Base-by-base conservation (phyloP, 352 stramenopile species). In the Albugo laibachii region DNA sequence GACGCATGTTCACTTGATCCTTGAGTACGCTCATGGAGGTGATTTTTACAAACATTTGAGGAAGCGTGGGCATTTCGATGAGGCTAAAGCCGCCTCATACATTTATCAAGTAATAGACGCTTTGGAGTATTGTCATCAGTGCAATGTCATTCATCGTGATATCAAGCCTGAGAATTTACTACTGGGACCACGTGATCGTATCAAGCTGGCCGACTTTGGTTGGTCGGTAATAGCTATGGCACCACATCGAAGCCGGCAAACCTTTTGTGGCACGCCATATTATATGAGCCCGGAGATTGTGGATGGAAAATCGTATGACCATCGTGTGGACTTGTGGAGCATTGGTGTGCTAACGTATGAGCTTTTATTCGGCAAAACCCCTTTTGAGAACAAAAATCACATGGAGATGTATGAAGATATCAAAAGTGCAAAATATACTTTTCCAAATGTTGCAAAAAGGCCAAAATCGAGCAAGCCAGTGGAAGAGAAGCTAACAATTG, bases 381-480 rank as follows among this genome's bases (percentile, higher is more conserved):
- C 80, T 21, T 92, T 92, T 61, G 74, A 95, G 58, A 69, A 95
- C 56, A 76, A 96, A 58, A 96, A 96, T 63, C 86, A 96, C 61
- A 79, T 82, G 20, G 75, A 82, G 39, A 75, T 96, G 14, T 97
- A 96, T 61, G 81, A 84, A 47, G 96, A 94, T 57, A 97, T 97
- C 58, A 92, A 94, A 58, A 81, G 74, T 45, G 89, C 85, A 45
- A 82, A 93, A 50, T 97, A 79, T 49, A 37, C 59, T 13, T 87
- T 84, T 31, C 70, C 75, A 3, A 49, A 54, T 16, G 62, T 46
- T 14, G 67, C 63, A 10, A 43, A 41, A n/a, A 8, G 8, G 39
- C 20, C 18, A 43, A 24, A 43, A 8, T 8, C 18, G 3, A 43
- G 8, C 18, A 43, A 24, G 39, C 3, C 39, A 3, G 8, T 43